These are phyloP conservation scores for Prunus fruticosa DNA, from an alignment of 306 rosid genomes.

Conservation along the genomic window DNA sequence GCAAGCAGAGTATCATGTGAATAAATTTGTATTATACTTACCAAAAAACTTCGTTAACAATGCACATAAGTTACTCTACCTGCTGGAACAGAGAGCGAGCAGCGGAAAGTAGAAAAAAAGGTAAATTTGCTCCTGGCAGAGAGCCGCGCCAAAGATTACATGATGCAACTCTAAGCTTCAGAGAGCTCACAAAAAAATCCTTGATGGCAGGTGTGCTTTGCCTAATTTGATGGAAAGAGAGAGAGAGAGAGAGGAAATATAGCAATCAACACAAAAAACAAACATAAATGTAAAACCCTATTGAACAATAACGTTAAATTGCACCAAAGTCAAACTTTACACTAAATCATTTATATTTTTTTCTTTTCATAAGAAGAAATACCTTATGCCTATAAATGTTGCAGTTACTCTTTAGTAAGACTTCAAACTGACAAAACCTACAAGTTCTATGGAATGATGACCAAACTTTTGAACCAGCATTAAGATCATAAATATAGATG, in stretches of 20 bases:
- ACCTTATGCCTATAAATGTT: not conserved
- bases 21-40: not conserved
- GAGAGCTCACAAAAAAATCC: constrained; percentile 48
- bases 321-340: not conserved
- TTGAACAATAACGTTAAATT: not conserved
- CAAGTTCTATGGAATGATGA: not conserved
- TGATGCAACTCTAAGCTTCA: constrained; percentile 63
- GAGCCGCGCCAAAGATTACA: constrained; percentile 64
- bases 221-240: constrained; percentile 29
- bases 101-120: constrained; percentile 54
- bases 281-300: not conserved
- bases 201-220: constrained; percentile 43
- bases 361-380: not conserved
- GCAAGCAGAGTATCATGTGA: constrained; percentile 19
- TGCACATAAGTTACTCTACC: constrained; percentile 32
- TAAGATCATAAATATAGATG: not conserved
- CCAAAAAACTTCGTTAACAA: not conserved
- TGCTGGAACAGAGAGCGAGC: constrained; percentile 74
- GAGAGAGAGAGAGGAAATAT: not conserved
- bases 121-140: constrained; percentile 40
- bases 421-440: not conserved
- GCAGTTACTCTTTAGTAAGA: not conserved
- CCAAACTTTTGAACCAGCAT: no score
- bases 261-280: not conserved
- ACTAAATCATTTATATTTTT: no score